These are phyloP conservation scores for Pichia inconspicua DNA, from an alignment of 1,139 yeast genomes.

Conservation along the genomic window DNA sequence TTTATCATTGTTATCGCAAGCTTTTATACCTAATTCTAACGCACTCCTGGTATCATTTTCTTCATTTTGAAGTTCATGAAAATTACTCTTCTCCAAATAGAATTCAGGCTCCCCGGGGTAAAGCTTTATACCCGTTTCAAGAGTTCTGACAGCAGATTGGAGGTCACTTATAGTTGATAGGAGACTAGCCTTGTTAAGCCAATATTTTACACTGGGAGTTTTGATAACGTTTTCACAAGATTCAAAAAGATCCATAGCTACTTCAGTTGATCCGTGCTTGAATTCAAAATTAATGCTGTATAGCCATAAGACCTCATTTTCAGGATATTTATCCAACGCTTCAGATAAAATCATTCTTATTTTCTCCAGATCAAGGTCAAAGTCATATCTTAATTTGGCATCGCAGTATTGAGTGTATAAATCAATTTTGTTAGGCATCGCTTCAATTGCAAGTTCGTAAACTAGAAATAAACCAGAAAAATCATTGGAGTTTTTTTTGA, in stretches of 20 bases:
- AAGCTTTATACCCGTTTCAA: slow-evolving; percentile 37
- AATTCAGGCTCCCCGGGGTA: slow-evolving; percentile 45
- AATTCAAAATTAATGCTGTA: slow-evolving; percentile 63
- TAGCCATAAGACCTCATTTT: slow-evolving; percentile 54
- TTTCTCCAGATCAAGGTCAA: slow-evolving; percentile 34
- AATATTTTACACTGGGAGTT: slow-evolving; percentile 40
- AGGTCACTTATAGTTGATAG: slow-evolving; percentile 35
- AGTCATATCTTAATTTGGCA: slow-evolving; percentile 46
- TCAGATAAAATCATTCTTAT: slow-evolving; percentile 48
- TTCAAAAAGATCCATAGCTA: slow-evolving; percentile 39
- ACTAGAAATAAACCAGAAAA: slow-evolving; percentile 32
- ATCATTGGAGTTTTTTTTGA: slow-evolving; percentile 33
- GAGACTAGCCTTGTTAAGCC: slow-evolving; percentile 58
- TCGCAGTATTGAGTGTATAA: slow-evolving; percentile 67
- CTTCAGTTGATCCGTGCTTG: slow-evolving; percentile 33
- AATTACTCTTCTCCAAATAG: slow-evolving; percentile 53
- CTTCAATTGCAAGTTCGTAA: slow-evolving; percentile 44
- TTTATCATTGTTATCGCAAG: slow-evolving; percentile 35
- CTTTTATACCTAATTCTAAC: slow-evolving; percentile 42
- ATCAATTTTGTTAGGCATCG: slow-evolving; percentile 42
- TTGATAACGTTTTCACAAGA: slow-evolving; percentile 30
- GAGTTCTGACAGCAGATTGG: slow-evolving; percentile 33
- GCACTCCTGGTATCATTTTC: slow-evolving; percentile 40
- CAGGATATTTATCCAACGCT: slow-evolving; percentile 39
- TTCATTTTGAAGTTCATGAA: slow-evolving; percentile 30